Percentiles rank a stretch among this genome's conserved stretches.
Conservation (phyloP, 2,329 filamentous ascomycete species). For the Ceratocystis smalleyi region DNA sequence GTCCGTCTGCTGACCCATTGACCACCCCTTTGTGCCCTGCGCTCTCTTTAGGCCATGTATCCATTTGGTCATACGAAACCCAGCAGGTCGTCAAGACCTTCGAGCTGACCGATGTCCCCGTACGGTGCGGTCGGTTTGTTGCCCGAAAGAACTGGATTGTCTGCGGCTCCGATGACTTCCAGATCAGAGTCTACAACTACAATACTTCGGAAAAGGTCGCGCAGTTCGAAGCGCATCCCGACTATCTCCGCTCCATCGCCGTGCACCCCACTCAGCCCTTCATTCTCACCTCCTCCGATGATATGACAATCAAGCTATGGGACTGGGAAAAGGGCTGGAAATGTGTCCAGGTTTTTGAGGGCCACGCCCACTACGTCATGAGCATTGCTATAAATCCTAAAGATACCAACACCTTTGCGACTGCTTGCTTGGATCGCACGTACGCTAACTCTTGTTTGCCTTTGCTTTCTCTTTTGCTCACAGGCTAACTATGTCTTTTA, state of each 20-base stretch:
- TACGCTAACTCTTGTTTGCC: not conserved
- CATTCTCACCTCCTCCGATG: slow-evolving; percentile 88
- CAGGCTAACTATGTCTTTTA: not conserved
- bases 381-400: slow-evolving; percentile 94
- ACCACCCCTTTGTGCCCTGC: not conserved
- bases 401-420: slow-evolving; percentile 81
- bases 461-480: not conserved
- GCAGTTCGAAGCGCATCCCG: slow-evolving; percentile 90
- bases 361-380: slow-evolving; percentile 95
- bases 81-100: slow-evolving; percentile 97
- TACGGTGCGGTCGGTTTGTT: slow-evolving; percentile 90
- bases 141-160: slow-evolving; percentile 99
- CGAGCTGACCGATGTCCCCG: slow-evolving; percentile 94
- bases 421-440: slow-evolving; percentile 73
- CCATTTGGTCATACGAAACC: slow-evolving; percentile 98
- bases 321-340: slow-evolving; percentile 99
- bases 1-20: not conserved
- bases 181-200: slow-evolving; percentile 87
- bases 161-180: slow-evolving; percentile 86
- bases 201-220: slow-evolving; percentile 98
- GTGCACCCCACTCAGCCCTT: slow-evolving; percentile 94
- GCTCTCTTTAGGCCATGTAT: slow-evolving; percentile 65
- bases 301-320: slow-evolving; percentile 98
- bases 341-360: slow-evolving; percentile 91
- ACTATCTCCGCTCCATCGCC: slow-evolving; percentile 93